A percentile compares a stretch with the other conserved stretches of the same genome.
phyloP scores from a whole-genome alignment of 1,284 basidiomycete species.

The Cryptococcus sp. region DNA sequence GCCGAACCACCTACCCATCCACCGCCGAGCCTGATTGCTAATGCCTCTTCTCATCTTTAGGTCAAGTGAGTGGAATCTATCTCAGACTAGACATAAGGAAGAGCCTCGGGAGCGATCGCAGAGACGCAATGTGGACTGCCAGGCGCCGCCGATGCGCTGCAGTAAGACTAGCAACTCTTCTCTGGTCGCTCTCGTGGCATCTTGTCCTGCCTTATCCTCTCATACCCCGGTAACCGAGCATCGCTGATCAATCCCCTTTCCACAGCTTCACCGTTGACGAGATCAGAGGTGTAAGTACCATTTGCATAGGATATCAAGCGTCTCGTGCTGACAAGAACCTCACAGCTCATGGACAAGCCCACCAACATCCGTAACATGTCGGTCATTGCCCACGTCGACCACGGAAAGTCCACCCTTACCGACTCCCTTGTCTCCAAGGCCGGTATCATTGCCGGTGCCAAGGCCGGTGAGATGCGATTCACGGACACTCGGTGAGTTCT shows the following conservation, averaged over 20 bases:
- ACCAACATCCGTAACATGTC: slow-evolving; percentile 81
- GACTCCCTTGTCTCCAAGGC: slow-evolving; percentile 99
- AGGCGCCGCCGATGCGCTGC: not conserved
- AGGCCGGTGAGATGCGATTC: slow-evolving; percentile 96
- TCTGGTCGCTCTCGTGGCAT: no score
- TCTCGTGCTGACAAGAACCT: no score
- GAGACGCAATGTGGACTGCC: not conserved
- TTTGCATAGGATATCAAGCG: no score
- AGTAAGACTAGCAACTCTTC: no score
- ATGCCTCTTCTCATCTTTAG: slow-evolving; percentile 19
- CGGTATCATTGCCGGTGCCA: slow-evolving; percentile 95
- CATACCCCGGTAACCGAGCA: no score
- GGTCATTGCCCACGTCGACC: slow-evolving; percentile 98
- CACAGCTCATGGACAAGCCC: slow-evolving; percentile 32
- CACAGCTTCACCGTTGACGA: slow-evolving; percentile 61
- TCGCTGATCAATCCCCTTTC: no score
- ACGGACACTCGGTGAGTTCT: slow-evolving; percentile 73
- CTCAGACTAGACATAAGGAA: not conserved
- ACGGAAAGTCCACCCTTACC: slow-evolving; percentile 99
- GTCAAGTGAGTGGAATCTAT: slow-evolving; percentile 42
- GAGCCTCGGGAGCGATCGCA: not conserved
- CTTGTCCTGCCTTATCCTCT: no score
- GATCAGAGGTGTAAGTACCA: slow-evolving; percentile 61
- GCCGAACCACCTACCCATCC: not conserved
- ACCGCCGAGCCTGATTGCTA: slow-evolving; percentile 21